Evolutionary conservation across 768 basidiomycete genomes (phyloP).

Genomic region (Boletus rufocinnamomeus): DNA sequence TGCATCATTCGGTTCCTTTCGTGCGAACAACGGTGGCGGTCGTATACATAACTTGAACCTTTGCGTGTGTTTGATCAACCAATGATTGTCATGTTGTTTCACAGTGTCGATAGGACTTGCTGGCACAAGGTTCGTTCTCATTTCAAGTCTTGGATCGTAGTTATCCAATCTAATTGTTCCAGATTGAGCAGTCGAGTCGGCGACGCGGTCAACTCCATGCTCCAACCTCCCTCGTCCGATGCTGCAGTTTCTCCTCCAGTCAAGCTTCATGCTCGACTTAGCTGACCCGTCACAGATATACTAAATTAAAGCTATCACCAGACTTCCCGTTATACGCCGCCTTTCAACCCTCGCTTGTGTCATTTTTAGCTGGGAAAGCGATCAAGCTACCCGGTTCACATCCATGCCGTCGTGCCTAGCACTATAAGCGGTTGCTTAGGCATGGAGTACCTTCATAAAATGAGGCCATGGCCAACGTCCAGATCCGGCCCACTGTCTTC

Average conservation of each 20-base stretch:
- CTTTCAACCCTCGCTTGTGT: too few relatives aligned
- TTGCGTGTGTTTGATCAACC: too few relatives aligned
- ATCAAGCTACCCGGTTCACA: too few relatives aligned
- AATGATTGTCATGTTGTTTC: too few relatives aligned
- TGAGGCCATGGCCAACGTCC: not conserved
- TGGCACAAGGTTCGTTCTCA: not conserved
- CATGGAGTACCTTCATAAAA: not conserved
- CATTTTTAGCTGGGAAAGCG: too few relatives aligned
- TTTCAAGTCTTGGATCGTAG: not conserved
- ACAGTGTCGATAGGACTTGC: too few relatives aligned
- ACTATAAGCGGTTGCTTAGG: not conserved
- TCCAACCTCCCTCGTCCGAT: not conserved
- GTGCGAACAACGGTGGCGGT: too few relatives aligned
- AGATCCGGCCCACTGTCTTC: not conserved
- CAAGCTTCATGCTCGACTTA: not conserved
- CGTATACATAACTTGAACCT: too few relatives aligned
- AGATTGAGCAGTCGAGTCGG: not conserved
- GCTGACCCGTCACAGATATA: too few relatives aligned
- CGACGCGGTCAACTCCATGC: not conserved
- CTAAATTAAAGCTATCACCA: not conserved
- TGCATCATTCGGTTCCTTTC: too few relatives aligned
- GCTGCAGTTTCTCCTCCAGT: not conserved
- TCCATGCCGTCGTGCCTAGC: not conserved
- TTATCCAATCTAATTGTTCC: not conserved
- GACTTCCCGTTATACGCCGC: too few relatives aligned